Evolutionary conservation across 495 filamentous ascomycete genomes (phyloP), one percentile per base, ranked within the genome.

Genomic region (Geoglossum glabrum): DNA sequence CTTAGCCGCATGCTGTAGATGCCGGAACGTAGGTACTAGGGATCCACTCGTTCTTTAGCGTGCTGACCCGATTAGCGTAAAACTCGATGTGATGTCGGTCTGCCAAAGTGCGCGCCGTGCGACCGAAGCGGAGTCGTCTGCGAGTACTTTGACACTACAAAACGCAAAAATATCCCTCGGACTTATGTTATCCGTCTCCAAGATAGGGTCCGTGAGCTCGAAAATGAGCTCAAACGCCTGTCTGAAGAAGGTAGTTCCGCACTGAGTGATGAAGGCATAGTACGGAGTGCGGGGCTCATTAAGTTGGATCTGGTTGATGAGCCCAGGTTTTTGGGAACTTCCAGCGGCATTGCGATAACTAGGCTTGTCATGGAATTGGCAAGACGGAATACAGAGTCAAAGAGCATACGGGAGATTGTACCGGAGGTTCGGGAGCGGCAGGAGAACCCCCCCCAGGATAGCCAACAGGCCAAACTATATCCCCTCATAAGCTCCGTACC

Each of bases 281-380:
- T 95, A 50, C 83, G 86, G 8, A 83, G 81, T 11, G 85, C 85
- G 46, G 89, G 87, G 33, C 75, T 88, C 59, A 87, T 96, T 57
- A 81, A 79, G 21, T 80, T 95, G 51, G 77, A 81, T 57, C 83
- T 88, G 60, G 80, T 82, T 49, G 85, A 92, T 62, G 88, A 92
- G 67, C 79, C 87, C 11, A 82, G 89, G 59, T 97, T 89, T 64
- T 74, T 97, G 13, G 90, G 90, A 0, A 82, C 90, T 11, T 90
- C 87, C 11, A 96, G 90, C 67, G 90, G 90, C 59, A 90, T 94
- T 66, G 87, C 86, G 60, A 90, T 97, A 71, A 90, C 89, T 19
- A 80, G 90, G 34, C 71, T 96, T 63, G 85, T 97, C 28, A 94
- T 97, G 81, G 88, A 95, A 66, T 80, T 94, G 64, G 90, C 90